phyloP scores from a whole-genome alignment of 768 basidiomycete genomes.

The Termitomyces sp. region DNA sequence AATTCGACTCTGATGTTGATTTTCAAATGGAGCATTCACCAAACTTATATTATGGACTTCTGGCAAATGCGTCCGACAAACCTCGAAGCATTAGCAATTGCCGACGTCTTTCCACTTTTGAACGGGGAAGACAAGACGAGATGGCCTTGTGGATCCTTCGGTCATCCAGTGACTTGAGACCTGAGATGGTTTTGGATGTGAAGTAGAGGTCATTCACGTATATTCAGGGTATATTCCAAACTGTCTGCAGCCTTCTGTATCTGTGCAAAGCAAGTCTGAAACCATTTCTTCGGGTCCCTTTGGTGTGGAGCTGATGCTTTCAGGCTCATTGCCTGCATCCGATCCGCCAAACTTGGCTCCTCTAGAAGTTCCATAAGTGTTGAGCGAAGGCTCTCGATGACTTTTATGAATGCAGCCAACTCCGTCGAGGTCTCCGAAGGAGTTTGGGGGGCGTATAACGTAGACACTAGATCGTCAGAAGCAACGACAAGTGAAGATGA shows the following conservation, averaged over 20 bases:
- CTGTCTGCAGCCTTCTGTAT: constrained; percentile 38
- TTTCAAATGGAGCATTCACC: background rate
- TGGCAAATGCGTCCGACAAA: too few species aligned
- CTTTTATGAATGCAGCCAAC: constrained; percentile 29
- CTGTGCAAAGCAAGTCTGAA: constrained; percentile 59
- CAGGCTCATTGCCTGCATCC: constrained; percentile 21
- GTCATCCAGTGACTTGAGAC: background rate
- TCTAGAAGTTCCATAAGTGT: constrained; percentile 19
- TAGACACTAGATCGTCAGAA: constrained; percentile 64
- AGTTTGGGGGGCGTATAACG: constrained; percentile 63
- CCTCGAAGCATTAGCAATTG: too few species aligned
- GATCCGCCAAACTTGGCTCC: constrained; percentile 22
- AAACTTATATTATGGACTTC: too few species aligned
- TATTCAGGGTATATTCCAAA: constrained; percentile 21
- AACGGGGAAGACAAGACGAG: too few species aligned
- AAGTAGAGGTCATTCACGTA: background rate
- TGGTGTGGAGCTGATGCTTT: constrained; percentile 11
- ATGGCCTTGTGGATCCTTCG: background rate
- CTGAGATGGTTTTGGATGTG: background rate
- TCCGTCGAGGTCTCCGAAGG: constrained; percentile 32
- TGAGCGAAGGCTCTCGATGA: constrained; percentile 32
- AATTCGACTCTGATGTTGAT: background rate
- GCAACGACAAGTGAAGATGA: constrained; percentile 50
- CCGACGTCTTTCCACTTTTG: too few species aligned
- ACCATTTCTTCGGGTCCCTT: constrained; percentile 50